These are phyloP conservation scores for Fusarium compactum DNA, from an alignment of 2,329 filamentous ascomycete species.

Conservation along the genomic window DNA sequence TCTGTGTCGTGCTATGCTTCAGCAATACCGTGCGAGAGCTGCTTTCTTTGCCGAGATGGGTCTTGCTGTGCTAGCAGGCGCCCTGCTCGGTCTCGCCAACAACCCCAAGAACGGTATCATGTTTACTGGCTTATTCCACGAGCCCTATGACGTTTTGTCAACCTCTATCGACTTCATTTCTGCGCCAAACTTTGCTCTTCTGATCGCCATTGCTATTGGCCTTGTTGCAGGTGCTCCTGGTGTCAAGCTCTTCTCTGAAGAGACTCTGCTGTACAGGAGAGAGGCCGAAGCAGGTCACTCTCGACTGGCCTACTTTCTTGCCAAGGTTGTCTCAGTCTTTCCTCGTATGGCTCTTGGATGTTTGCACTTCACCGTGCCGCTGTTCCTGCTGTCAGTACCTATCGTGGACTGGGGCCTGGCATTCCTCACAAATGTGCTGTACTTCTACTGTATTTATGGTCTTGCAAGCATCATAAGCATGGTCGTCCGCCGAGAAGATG, in stretches of 20 bases:
- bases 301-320: slow-evolving; percentile 66
- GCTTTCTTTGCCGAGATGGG: slow-evolving; percentile 67
- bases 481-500: slow-evolving; percentile 67
- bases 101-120: slow-evolving; percentile 62
- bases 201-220: slow-evolving; percentile 66
- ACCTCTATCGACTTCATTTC: slow-evolving; percentile 63
- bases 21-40: slow-evolving; percentile 66
- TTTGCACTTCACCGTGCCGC: slow-evolving; percentile 66
- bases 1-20: slow-evolving; percentile 63
- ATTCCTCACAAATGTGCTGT: slow-evolving; percentile 64
- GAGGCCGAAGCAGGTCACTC: slow-evolving; percentile 69
- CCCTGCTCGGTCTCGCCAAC: slow-evolving; percentile 66
- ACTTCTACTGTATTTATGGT: slow-evolving; percentile 71
- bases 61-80: slow-evolving; percentile 64
- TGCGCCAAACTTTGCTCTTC: slow-evolving; percentile 64
- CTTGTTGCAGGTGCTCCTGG: slow-evolving; percentile 64
- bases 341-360: slow-evolving; percentile 64
- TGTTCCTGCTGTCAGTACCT: slow-evolving; percentile 62
- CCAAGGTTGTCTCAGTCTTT: slow-evolving; percentile 65
- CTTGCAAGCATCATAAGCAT: slow-evolving; percentile 65
- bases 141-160: slow-evolving; percentile 64
- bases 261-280: slow-evolving; percentile 60
- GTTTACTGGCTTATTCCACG: slow-evolving; percentile 65
- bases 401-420: slow-evolving; percentile 62
- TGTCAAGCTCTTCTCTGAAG: slow-evolving; percentile 65